These are phyloP conservation scores for Hamigera avellanea DNA, from an alignment of 495 filamentous ascomycete genomes.

Conservation along the genomic window DNA sequence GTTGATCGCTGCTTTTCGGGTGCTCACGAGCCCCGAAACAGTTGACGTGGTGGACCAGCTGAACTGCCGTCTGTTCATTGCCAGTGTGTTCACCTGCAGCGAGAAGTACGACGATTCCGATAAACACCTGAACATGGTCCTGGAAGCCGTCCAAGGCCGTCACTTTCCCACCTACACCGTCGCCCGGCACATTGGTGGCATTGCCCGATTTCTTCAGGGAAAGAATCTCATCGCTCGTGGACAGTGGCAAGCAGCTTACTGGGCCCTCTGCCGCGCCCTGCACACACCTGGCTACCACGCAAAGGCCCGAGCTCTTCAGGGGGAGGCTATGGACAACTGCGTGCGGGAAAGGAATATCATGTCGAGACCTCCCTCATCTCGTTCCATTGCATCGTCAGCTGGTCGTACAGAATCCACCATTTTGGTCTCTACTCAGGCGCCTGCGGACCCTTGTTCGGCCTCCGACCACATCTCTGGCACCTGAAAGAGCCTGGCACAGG, in stretches of 20 bases:
- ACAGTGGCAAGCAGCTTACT: conserved; percentile 8
- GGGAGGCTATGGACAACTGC: conserved; percentile 4
- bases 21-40: conserved; percentile 3
- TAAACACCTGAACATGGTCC: conserved; percentile 1
- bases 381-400: too few species aligned
- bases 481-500: too few species aligned
- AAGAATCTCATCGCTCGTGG: conserved; percentile 7
- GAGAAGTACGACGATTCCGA: conserved; percentile 6
- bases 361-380: too few species aligned
- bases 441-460: too few species aligned
- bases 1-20: conserved; percentile 1
- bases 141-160: background rate
- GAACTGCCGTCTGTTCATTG: conserved; percentile 7
- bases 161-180: background rate
- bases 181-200: conserved; percentile 1
- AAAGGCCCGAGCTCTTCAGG: conserved; percentile 8
- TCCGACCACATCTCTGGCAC: too few species aligned
- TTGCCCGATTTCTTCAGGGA: conserved; percentile 10
- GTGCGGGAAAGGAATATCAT: conserved; percentile 1
- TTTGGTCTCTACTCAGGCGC: too few species aligned
- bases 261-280: conserved; percentile 6
- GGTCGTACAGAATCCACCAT: too few species aligned
- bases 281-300: conserved; percentile 7
- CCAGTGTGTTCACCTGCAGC: conserved; percentile 4
- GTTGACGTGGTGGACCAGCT: conserved; percentile 3